Evolutionary conservation across 768 basidiomycete genomes (phyloP), one percentile per base, ranked within the genome.

Genomic region (Pleurotus tuber-regium): DNA sequence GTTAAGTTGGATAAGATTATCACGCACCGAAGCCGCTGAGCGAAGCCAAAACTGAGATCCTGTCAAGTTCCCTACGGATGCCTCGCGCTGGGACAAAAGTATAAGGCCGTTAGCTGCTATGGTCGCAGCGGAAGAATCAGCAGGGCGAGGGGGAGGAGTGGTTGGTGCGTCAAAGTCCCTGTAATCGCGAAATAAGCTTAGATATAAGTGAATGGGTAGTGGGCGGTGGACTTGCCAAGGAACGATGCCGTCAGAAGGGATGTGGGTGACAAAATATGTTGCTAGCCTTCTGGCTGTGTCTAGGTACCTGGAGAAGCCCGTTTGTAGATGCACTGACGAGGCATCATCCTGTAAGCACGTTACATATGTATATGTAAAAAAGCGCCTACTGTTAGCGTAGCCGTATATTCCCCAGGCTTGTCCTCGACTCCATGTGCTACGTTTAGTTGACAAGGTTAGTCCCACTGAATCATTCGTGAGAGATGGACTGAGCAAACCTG

Each of bases 401-500:
- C 85, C 85, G 56, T 83, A 84, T 24, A 87, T 74, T 2, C 75
- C 86, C 86, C 86, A 88, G 11, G 81, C 77, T 62, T 89, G 82
- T 6, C 86, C 86, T 25, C 87, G 79, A 40, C 83, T 77, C 87
- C 87, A 88, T 5, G 87, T 88, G 62, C 84, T 87, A 41, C n/a
- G n/a, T n/a, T n/a, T 28, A 31, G 4, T 16, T n/a, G 21, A 31
- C n/a, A 9, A 5, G 14, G 16, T 6, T 25, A 25, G 41, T 9
- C 11, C n/a, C 14, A 23, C 1, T 12, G 25, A 33, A n/a, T n/a
- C n/a, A n/a, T n/a, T n/a, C n/a, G n/a, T n/a, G n/a, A n/a, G n/a
- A n/a, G n/a, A n/a, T n/a, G n/a, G n/a, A n/a, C n/a, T n/a, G n/a
- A n/a, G n/a, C 59, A 8, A n/a, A 69, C 70, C 70, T 70, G 43